A percentile compares a stretch with the other conserved stretches of the same genome.
Conservation (phyloP, 345 rosid genomes). For the Lepidium didymum region DNA sequence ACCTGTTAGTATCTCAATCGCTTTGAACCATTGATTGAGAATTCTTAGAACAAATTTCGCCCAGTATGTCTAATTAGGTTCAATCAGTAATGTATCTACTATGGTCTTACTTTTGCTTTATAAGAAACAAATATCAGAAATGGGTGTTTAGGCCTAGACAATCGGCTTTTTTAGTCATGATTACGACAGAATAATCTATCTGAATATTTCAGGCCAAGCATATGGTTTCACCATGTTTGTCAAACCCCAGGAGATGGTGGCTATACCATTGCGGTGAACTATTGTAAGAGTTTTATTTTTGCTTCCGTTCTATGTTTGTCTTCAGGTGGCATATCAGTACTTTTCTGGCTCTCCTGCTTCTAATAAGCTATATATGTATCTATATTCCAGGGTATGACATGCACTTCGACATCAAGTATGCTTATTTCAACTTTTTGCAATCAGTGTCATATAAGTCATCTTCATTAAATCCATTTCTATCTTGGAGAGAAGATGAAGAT, state of each 20-base stretch:
- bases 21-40: background rate
- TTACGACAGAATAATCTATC: background rate
- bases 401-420: slow-evolving; percentile 86
- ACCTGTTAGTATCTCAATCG: slow-evolving; percentile 51
- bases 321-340: background rate
- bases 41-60: background rate
- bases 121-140: background rate
- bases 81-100: background rate
- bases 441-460: slow-evolving; percentile 38
- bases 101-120: background rate
- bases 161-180: background rate
- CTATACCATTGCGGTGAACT: slow-evolving; percentile 71
- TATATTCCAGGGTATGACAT: slow-evolving; percentile 75
- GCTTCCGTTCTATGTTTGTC: background rate
- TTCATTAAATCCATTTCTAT: slow-evolving; percentile 4
- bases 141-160: background rate
- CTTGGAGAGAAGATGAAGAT: slow-evolving; percentile 19
- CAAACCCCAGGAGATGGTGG: slow-evolving; percentile 68
- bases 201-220: slow-evolving; percentile 69
- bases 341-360: background rate
- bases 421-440: slow-evolving; percentile 78
- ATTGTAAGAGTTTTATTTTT: slow-evolving; percentile 44
- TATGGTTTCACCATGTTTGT: slow-evolving; percentile 97
- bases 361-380: background rate
- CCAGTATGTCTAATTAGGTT: background rate